phyloP scores from a whole-genome alignment of 495 filamentous ascomycete species.

The Penicillium paxilli region DNA sequence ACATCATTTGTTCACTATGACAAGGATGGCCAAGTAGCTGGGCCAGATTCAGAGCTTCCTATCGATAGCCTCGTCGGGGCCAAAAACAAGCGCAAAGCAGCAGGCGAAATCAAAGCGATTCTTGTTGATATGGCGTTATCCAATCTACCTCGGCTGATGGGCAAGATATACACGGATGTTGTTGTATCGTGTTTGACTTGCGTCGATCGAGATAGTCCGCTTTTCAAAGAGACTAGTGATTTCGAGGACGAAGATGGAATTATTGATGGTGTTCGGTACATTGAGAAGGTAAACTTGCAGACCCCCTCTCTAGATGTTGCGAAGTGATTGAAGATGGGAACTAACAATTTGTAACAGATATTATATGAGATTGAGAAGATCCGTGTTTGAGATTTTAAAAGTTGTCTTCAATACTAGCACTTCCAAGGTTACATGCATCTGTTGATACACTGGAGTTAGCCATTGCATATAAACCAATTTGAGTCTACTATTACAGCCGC shows the following conservation, averaged over 20 bases:
- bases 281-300: slow-evolving; percentile 38
- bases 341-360: background rate
- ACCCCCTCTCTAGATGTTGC: too few species aligned
- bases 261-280: slow-evolving; percentile 48
- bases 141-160: slow-evolving; percentile 46
- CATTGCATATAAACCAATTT: too few species aligned
- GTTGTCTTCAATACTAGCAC: background rate
- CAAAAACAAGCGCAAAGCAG: slow-evolving; percentile 1
- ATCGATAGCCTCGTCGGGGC: background rate
- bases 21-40: background rate
- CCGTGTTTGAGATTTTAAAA: background rate
- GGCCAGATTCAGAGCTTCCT: background rate
- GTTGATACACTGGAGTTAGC: too few species aligned
- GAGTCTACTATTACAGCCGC: too few species aligned
- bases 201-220: slow-evolving; percentile 46
- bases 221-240: slow-evolving; percentile 42
- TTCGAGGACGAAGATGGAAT: slow-evolving; percentile 53
- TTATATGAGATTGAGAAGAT: slow-evolving; percentile 25
- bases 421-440: background rate
- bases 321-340: background rate
- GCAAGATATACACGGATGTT: slow-evolving; percentile 47
- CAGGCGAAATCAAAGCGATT: slow-evolving; percentile 33
- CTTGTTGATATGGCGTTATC: slow-evolving; percentile 39
- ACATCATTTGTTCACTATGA: slow-evolving; percentile 30
- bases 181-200: slow-evolving; percentile 58